Evolutionary conservation across 805 yeast species (phyloP).

Genomic region (Candida argentea): DNA sequence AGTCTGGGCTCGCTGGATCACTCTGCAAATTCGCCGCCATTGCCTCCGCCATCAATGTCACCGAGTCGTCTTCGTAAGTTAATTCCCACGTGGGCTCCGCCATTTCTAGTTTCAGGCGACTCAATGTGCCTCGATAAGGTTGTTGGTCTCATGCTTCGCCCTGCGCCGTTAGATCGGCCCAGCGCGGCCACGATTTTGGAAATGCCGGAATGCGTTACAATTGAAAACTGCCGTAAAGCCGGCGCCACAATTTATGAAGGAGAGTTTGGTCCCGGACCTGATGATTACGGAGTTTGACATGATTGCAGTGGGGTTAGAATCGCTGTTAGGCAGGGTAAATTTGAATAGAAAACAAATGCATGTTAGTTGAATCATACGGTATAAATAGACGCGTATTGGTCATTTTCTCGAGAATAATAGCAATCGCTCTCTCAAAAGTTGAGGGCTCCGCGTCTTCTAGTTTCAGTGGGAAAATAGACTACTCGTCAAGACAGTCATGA

Average conservation of each 20-base stretch:
- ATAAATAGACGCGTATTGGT: too few relatives aligned
- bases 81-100: conserved; percentile 83
- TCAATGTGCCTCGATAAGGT: conserved; percentile 55
- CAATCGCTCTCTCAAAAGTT: too few relatives aligned
- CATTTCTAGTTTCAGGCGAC: conserved; percentile 55
- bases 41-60: conserved; percentile 1
- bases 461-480: too few relatives aligned
- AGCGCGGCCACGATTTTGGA: conserved; percentile 62
- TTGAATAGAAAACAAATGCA: too few relatives aligned
- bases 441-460: too few relatives aligned
- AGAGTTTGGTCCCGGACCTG: conserved; percentile 68
- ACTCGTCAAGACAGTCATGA: too few relatives aligned
- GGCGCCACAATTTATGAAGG: conserved; percentile 96
- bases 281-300: conserved; percentile 5
- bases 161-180: conserved; percentile 75
- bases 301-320: background rate
- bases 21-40: conserved; percentile 1
- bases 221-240: conserved; percentile 73
- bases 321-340: too few relatives aligned
- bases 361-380: too few relatives aligned
- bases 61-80: conserved; percentile 14
- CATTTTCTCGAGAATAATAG: too few relatives aligned
- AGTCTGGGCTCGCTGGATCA: conserved; percentile 4
- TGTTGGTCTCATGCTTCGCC: conserved; percentile 84
- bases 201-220: conserved; percentile 63